Evolutionary conservation across 192 early-diverging fungal genomes (phyloP), one percentile per base, ranked within the genome.

Genomic region (Mortierella alpina): DNA sequence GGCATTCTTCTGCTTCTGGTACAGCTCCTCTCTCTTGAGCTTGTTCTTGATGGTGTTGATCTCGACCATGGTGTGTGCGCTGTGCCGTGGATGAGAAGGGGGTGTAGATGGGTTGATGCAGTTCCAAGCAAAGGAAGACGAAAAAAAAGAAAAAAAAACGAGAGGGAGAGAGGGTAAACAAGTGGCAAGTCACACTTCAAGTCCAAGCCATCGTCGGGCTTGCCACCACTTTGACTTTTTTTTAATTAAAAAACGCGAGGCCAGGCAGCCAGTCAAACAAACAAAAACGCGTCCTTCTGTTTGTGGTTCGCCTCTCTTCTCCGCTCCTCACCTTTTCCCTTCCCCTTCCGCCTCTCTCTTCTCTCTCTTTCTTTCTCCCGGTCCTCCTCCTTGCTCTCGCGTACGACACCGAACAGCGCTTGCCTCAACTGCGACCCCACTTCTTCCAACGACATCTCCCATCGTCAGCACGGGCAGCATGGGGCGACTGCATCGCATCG

Each of bases 401-500:
- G 31, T 31, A 3, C 31, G 31, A 31, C 3, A 31, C 1, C 31
- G 1, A 31, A 31, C 31, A 31, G 31, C 31, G 31, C 31, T 31
- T 31, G 31, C 31, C 31, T 31, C 31, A 31, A 31, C 31, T 31
- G 31, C 31, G 31, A 31, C 31, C 31, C 31, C 31, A 31, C 31
- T 31, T 31, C 31, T 31, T 31, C 31, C 31, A 31, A 31, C 31
- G 31, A 31, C 31, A 31, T 31, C 31, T 31, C 31, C 31, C 31
- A 31, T 31, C 31, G 1, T 2, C 31, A 31, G 31, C 31, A 31
- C 1, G 31, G 52, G 17, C 58, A 79, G 68, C 44, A 95, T 93
- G 92, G 92, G 93, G 20, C 90, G 92, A 39, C 93, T 99, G 17
- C 85, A 95, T 52, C 92, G 93, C 69, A 89, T 99, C 41, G 96